A percentile compares a stretch with the other conserved stretches of the same genome.
Conservation (phyloP, 2,329 filamentous ascomycete genomes). For the Pestalotiopsis sp. region DNA sequence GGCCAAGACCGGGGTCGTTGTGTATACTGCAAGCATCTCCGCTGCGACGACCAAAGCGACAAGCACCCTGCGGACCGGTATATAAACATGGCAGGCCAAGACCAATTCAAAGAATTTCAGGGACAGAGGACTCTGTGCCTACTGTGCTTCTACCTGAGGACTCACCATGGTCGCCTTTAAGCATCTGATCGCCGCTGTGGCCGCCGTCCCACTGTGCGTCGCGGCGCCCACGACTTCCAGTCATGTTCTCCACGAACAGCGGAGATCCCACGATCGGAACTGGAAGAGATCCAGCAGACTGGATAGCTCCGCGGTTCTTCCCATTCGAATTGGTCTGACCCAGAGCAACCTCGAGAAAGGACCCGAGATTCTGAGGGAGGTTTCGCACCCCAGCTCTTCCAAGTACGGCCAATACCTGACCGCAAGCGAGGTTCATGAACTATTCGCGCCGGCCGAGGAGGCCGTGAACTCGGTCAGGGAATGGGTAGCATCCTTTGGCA, state of each 20-base stretch:
- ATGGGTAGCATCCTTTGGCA: conserved; percentile 36
- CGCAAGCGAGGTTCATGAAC: conserved; percentile 37
- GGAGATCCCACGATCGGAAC: background rate
- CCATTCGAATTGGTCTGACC: conserved; percentile 11
- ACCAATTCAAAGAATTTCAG: background rate
- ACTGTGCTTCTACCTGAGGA: background rate
- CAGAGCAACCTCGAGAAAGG: conserved; percentile 10
- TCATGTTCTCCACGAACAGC: conserved; percentile 3
- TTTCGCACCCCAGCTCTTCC: conserved; percentile 28
- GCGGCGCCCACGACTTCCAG: conserved; percentile 1
- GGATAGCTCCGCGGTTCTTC: conserved; percentile 5
- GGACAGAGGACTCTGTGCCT: background rate
- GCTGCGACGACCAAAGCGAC: background rate
- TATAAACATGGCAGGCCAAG: background rate
- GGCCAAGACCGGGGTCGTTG: background rate
- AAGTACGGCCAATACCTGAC: conserved; percentile 42
- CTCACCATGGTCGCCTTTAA: background rate
- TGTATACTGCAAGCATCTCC: conserved; percentile 2
- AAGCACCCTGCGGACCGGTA: background rate
- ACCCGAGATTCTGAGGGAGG: conserved; percentile 8
- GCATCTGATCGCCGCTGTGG: background rate
- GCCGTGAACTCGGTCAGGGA: conserved; percentile 32
- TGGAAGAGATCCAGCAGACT: background rate
- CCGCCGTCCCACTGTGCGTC: background rate
- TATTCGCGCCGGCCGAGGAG: conserved; percentile 38